A percentile compares a stretch with the other conserved stretches of the same genome.
Evolutionary conservation across 2,329 filamentous ascomycete genomes (phyloP).

Genomic region (Westerdykella ornata): DNA sequence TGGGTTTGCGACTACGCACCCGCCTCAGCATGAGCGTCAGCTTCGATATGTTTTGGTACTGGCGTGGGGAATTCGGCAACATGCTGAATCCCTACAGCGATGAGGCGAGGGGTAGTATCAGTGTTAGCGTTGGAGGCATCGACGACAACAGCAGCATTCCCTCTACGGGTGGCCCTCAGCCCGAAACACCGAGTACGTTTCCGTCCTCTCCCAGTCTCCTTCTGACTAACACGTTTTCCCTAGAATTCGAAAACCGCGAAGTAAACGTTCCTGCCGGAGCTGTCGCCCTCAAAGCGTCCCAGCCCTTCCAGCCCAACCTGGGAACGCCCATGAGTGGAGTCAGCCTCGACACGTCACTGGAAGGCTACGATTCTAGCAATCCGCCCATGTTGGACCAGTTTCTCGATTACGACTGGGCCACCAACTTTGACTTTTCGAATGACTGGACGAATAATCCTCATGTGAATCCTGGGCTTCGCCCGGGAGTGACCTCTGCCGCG

Average conservation of each 20-base stretch:
- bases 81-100: slow-evolving; percentile 34
- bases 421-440: slow-evolving; percentile 31
- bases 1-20: slow-evolving; percentile 28
- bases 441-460: slow-evolving; percentile 20
- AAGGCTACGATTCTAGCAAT: slow-evolving; percentile 22
- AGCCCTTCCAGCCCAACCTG: not conserved
- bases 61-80: slow-evolving; percentile 34
- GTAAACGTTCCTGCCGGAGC: not conserved
- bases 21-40: slow-evolving; percentile 34
- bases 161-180: slow-evolving; percentile 18
- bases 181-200: slow-evolving; percentile 26
- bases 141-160: slow-evolving; percentile 3
- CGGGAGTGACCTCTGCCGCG: not conserved
- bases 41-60: slow-evolving; percentile 39
- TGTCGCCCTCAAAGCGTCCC: not conserved
- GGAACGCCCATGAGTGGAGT: slow-evolving; percentile 6
- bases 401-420: slow-evolving; percentile 36
- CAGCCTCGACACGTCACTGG: slow-evolving; percentile 21
- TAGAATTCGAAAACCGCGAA: not conserved
- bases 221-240: not conserved
- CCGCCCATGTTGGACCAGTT: slow-evolving; percentile 32
- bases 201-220: not conserved
- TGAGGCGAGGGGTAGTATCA: slow-evolving; percentile 9
- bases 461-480: not conserved
- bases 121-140: slow-evolving; percentile 8